These are phyloP conservation scores for Agaricus blazei DNA, from an alignment of 768 basidiomycete species.

Conservation along the genomic window DNA sequence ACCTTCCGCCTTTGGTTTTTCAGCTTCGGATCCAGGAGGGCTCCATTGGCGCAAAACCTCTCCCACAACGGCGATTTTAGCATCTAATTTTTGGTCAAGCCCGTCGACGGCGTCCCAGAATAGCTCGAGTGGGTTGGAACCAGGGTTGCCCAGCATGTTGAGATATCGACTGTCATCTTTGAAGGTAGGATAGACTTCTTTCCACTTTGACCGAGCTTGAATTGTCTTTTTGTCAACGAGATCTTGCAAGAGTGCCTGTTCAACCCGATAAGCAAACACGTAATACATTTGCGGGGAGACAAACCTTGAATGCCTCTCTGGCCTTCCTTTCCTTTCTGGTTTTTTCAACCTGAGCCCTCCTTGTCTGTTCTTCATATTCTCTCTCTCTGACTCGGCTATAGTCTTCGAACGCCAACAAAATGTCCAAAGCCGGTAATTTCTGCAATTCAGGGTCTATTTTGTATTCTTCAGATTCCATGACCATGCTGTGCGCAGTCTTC, in stretches of 20 bases:
- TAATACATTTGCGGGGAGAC: slow-evolving; percentile 15
- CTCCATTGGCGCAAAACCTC: slow-evolving; percentile 43
- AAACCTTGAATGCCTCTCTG: slow-evolving; percentile 84
- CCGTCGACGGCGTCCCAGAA: slow-evolving; percentile 93
- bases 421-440: slow-evolving; percentile 84
- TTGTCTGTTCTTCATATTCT: slow-evolving; percentile 86
- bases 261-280: background rate
- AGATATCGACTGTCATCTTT: slow-evolving; percentile 79
- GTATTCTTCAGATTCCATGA: slow-evolving; percentile 79
- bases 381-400: slow-evolving; percentile 86
- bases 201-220: slow-evolving; percentile 87
- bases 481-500: slow-evolving; percentile 75
- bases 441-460: slow-evolving; percentile 70
- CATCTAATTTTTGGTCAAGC: slow-evolving; percentile 81
- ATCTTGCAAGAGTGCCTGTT: slow-evolving; percentile 64
- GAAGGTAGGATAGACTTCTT: slow-evolving; percentile 77
- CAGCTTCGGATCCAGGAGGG: slow-evolving; percentile 27
- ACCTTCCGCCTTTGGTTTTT: slow-evolving; percentile 23
- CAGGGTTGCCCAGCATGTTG: slow-evolving; percentile 85
- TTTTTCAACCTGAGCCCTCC: slow-evolving; percentile 77
- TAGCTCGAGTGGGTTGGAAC: slow-evolving; percentile 91
- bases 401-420: slow-evolving; percentile 91
- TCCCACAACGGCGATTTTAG: slow-evolving; percentile 66
- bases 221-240: slow-evolving; percentile 64
- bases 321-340: slow-evolving; percentile 83